Evolutionary conservation across 2,329 filamentous ascomycete genomes (phyloP), one percentile per base, ranked within the genome.

Genomic region (Graphilbum sp.): DNA sequence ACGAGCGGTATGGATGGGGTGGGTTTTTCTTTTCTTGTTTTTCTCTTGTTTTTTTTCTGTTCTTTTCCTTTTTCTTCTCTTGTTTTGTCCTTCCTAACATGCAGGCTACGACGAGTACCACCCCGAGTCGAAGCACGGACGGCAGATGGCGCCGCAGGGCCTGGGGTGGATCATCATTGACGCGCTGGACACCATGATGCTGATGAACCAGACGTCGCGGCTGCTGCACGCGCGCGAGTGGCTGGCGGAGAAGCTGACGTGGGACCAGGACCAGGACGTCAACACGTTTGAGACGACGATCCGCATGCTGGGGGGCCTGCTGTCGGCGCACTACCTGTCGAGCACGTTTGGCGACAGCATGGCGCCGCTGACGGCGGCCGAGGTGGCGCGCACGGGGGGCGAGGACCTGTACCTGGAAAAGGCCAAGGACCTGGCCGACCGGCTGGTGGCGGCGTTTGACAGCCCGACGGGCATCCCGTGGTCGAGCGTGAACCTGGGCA

Each of bases 81-180:
- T 38, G 36, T 9, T 27, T 27, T 15, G 6, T 24, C 11, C 11
- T 9, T 30, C 15, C 29, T 31, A 4, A n/a, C 21, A 16, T 38
- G 36, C 41, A 80, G 75, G 85, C 25, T 78, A 78, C 50, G 90
- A 98, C 54, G 79, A 90, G 56, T 98, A 82, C 54, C 75, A 84
- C 49, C 90, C 90, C 2, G 61, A 88, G 21, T 75, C 81, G 6
- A 90, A 90, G 54, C 74, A 62, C 16, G 83, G 85, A 36, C 67
- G 66, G 37, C 76, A 90, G 50, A 96, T 98, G 88, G 77, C 85
- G 7, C 69, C 79, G 4, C 76, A 84, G 44, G 90, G 88, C 20
- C 69, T 98, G 59, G 90, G 90, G 23, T 98, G 92, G 90, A 96
- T 96, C 51, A 95, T 98, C 44, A 79, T 98, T 41, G 90, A 98